Evolutionary conservation across 176 grass and related monocot species (phyloP), one percentile per base, ranked within the genome.

Genomic region (Rhynchospora tenuis): DNA sequence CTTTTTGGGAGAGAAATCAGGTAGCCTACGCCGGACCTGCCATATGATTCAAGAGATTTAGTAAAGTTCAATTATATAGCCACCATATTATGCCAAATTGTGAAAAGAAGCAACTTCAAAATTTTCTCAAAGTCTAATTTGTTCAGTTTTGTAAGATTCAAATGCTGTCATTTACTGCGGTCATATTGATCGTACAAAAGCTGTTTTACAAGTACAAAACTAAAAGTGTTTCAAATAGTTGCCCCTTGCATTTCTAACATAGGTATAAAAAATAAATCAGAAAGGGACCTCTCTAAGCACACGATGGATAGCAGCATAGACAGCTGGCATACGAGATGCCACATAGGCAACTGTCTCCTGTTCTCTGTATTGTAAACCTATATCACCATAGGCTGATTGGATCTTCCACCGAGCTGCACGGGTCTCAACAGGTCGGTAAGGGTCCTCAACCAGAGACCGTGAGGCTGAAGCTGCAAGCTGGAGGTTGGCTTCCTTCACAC

Each of bases 291-390:
- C 95, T 2, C 87, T 89, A 43, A 98, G 95, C 10, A 98, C 95
- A 14, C 92, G 92, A 66, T 98, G 86, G 84, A 91, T 94, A 3
- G 95, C 89, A 15, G 95, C 60, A 42, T 95, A 93, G 59, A 98
- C 91, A 31, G 92, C 92, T 0, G 91, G 92, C 95, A 95, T 98
- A 66, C 95, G 95, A 64, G 91, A 93, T 16, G 95, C 92, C 3
- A 98, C 89, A 10, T 98, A 98, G 3, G 95, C 90, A 13, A 93
- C 84, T 3, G 95, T 98, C 86, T 94, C 95, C 20, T 94, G 89
- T 59, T 93, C 95, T 3, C 84, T 83, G 80, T 94, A 94, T 85
- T 74, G 86, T 54, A 93, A 88, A 47, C 90, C 95, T 46, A 84
- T 94, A 64, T 98, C 95, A 0, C 95, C 95, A 13, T 98, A 98